Conservation (phyloP, 768 basidiomycete genomes). For the Panaeolus papilionaceus region DNA sequence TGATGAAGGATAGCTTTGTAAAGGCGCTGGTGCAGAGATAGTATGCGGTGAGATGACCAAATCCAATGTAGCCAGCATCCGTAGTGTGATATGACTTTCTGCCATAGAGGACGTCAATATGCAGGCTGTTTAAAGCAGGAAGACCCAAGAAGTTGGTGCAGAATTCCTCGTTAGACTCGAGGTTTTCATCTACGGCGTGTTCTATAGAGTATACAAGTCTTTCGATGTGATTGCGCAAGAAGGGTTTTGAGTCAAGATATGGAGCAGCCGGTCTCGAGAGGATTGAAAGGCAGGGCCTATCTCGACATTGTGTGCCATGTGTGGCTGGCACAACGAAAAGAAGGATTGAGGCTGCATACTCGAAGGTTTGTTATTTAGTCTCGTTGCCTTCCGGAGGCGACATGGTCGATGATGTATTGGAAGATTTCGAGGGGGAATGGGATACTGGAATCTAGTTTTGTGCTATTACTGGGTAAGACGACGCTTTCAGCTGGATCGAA, state of each 20-base stretch:
- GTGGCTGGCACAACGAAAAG: neutral
- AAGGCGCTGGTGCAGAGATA: neutral
- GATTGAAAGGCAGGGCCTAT: neutral
- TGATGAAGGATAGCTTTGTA: neutral
- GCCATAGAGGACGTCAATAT: neutral
- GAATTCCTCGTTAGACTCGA: neutral
- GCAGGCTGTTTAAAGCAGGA: neutral
- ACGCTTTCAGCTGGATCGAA: neutral
- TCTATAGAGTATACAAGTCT: neutral
- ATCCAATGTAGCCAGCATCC: neutral
- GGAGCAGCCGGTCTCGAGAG: neutral
- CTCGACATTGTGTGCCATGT: neutral
- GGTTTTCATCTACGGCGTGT: neutral
- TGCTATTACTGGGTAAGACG: neutral
- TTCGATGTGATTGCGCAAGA: neutral
- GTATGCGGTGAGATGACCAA: neutral
- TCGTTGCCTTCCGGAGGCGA: neutral
- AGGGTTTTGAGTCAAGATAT: neutral
- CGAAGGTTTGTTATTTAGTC: neutral
- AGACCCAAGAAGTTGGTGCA: neutral
- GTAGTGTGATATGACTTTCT: neutral
- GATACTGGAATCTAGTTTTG: neutral
- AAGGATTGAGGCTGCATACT: slow-evolving; percentile 2
- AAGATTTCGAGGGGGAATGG: slow-evolving; percentile 5
- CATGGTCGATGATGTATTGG: slow-evolving; percentile 1